Conservation (phyloP, 1,284 basidiomycete genomes). For the Tylopilus sp. region DNA sequence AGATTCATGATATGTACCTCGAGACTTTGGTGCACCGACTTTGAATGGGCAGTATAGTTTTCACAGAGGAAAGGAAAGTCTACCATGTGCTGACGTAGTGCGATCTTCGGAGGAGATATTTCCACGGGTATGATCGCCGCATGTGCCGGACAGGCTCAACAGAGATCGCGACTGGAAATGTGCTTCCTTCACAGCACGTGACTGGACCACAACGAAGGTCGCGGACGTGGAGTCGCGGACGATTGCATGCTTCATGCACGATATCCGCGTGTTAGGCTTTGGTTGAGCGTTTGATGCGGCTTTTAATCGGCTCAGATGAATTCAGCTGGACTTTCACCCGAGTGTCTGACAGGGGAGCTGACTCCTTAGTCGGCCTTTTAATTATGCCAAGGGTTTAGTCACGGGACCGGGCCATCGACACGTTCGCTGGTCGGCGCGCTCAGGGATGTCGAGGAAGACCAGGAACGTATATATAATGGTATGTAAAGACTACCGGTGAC, state of each 20-base stretch:
- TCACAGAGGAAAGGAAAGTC: background rate
- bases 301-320: too few relatives aligned
- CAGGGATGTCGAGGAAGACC: conserved; percentile 2
- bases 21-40: background rate
- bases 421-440: background rate
- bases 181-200: background rate
- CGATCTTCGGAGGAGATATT: conserved; percentile 2
- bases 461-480: background rate
- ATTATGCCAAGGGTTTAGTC: background rate
- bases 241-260: background rate
- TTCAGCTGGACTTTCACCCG: too few relatives aligned
- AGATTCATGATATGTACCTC: background rate
- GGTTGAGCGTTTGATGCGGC: background rate
- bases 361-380: too few relatives aligned
- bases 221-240: too few relatives aligned
- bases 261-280: background rate
- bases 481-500: conserved; percentile 8
- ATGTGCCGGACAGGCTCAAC: background rate
- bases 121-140: background rate
- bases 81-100: background rate
- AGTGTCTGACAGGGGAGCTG: too few relatives aligned
- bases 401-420: background rate
- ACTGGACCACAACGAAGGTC: too few relatives aligned
- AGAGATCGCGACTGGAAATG: background rate
- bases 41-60: background rate